A percentile compares a stretch with the other conserved stretches of the same genome.
These are phyloP conservation scores for Datura wrightii DNA, from an alignment of 257 asterid species.

Conservation along the genomic window DNA sequence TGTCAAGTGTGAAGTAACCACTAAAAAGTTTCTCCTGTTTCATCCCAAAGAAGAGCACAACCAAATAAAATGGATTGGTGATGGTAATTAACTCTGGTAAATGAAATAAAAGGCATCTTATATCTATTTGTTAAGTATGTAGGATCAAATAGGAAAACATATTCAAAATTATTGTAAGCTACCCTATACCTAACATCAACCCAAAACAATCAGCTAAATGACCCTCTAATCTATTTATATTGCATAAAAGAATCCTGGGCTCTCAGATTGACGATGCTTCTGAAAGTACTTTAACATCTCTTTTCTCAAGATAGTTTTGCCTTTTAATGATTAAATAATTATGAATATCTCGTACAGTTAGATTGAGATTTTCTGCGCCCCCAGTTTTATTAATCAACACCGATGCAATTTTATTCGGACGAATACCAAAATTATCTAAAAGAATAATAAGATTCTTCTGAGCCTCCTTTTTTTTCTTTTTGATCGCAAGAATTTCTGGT, in stretches of 20 bases:
- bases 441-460: neutral
- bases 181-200: neutral
- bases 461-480: neutral
- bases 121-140: neutral
- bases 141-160: neutral
- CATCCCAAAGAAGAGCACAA: slow-evolving; percentile 33
- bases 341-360: neutral
- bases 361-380: neutral
- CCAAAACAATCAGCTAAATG: neutral
- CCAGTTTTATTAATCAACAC: neutral
- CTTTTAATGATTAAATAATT: neutral
- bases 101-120: neutral
- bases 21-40: slow-evolving; percentile 16
- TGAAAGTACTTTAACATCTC: neutral
- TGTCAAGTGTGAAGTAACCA: slow-evolving; percentile 32
- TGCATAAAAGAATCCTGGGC: neutral
- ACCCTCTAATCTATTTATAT: neutral
- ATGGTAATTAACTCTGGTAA: slow-evolving; percentile 33
- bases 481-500: too few species aligned
- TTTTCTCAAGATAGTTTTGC: neutral
- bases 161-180: neutral
- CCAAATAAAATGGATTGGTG: slow-evolving; percentile 30
- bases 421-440: neutral
- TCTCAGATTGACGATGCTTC: neutral
- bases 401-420: neutral